phyloP scores from a whole-genome alignment of 352 stramenopile species.

The Phytophthora aleatoria region DNA sequence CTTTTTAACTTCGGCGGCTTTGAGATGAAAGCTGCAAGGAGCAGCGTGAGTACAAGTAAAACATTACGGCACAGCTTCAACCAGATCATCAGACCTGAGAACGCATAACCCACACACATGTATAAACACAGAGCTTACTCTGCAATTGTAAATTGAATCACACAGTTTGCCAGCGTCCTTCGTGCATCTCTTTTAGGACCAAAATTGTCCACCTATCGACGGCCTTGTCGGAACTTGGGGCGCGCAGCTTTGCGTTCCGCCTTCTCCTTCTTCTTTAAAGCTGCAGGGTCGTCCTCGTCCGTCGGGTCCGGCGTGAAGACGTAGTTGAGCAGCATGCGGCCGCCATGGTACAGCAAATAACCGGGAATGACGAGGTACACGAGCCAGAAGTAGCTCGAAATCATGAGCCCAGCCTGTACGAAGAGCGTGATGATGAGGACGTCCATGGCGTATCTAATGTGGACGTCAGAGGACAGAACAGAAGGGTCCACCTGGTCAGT shows the following conservation, averaged over 20 bases:
- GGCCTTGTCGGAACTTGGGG: constrained; percentile 47
- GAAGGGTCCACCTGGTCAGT: constrained; percentile 22
- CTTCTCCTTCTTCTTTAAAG: constrained; percentile 81
- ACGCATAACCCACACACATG: no score
- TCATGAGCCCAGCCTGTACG: constrained; percentile 71
- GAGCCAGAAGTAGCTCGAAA: constrained; percentile 91
- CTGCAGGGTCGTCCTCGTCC: constrained; percentile 60
- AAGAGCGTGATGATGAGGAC: constrained; percentile 83
- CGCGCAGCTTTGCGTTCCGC: constrained; percentile 64
- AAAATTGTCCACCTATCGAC: constrained; percentile 38
- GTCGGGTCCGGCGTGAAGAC: constrained; percentile 71
- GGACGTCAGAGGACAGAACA: neutral
- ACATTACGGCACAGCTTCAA: no score
- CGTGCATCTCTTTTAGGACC: neutral
- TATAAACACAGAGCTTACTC: neutral
- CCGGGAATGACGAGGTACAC: constrained; percentile 82
- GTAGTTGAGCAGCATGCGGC: constrained; percentile 80
- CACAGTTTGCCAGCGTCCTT: constrained; percentile 7
- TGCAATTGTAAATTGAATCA: constrained; percentile 14
- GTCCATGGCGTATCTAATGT: constrained; percentile 81
- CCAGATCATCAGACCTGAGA: no score
- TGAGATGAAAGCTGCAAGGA: no score
- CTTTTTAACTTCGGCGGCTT: no score
- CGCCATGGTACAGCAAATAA: constrained; percentile 82
- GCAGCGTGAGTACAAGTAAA: no score